These are phyloP conservation scores for Daldinia caldariorum DNA, from an alignment of 495 filamentous ascomycete species.

Conservation along the genomic window DNA sequence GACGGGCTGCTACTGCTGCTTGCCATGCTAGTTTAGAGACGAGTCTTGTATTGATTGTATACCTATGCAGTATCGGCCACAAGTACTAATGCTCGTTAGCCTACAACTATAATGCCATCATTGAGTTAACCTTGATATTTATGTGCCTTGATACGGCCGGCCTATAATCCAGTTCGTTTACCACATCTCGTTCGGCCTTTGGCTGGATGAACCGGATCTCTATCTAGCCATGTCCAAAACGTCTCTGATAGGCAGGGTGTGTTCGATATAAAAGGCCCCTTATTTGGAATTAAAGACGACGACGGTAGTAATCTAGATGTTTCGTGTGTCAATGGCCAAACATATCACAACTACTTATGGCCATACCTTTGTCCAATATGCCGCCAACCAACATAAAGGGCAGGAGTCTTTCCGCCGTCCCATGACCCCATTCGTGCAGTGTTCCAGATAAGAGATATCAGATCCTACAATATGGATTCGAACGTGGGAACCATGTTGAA, in stretches of 20 bases:
- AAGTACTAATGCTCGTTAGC: too few relatives aligned
- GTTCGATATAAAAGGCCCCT: not conserved
- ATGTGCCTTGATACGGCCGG: too few relatives aligned
- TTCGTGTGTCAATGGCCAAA: not conserved
- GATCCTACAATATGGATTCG: not conserved
- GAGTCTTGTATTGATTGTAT: too few relatives aligned
- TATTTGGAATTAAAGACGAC: not conserved
- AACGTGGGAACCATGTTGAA: not conserved
- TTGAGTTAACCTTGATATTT: too few relatives aligned
- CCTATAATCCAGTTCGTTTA: not conserved
- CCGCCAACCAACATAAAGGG: not conserved
- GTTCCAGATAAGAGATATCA: constrained; percentile 13
- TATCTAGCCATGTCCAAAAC: not conserved
- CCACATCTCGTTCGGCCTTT: not conserved
- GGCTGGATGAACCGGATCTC: not conserved
- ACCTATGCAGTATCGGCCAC: too few relatives aligned
- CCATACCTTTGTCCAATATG: not conserved
- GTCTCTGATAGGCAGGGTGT: not conserved
- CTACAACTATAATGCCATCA: too few relatives aligned
- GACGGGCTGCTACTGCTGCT: too few relatives aligned
- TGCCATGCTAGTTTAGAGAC: too few relatives aligned
- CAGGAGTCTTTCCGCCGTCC: not conserved
- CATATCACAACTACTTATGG: not conserved
- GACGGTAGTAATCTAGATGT: not conserved
- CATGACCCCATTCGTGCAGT: not conserved